Percentiles rank a stretch among this genome's conserved stretches.
phyloP scores from a whole-genome alignment of 148 eudicot genomes.

The Camellia sinensis region DNA sequence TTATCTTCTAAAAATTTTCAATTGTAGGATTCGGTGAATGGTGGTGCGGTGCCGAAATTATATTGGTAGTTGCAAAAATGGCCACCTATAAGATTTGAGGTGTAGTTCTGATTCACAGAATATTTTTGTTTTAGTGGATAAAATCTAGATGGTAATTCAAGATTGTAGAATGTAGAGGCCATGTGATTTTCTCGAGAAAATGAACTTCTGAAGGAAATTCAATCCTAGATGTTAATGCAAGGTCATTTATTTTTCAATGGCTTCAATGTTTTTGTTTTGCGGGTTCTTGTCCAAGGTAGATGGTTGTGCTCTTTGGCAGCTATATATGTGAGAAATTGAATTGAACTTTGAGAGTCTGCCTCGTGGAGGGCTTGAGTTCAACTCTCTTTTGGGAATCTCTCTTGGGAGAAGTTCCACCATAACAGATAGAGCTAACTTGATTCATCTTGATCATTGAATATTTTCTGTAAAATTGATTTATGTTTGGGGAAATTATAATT shows the following conservation, averaged over 20 bases:
- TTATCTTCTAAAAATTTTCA: constrained; percentile 7
- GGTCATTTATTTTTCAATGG: not conserved
- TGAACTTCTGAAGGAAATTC: constrained; percentile 7
- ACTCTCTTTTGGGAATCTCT: too few species aligned
- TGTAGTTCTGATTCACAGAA: constrained; percentile 27
- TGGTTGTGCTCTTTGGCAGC: too few species aligned
- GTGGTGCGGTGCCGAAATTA: constrained; percentile 36
- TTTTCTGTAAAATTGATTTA: too few species aligned
- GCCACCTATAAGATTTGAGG: constrained; percentile 33
- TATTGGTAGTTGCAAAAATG: constrained; percentile 26
- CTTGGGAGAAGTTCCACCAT: too few species aligned
- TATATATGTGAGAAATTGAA: too few species aligned
- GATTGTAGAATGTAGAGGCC: not conserved
- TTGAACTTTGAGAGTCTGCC: too few species aligned
- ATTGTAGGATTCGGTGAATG: constrained; percentile 27
- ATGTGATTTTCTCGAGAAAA: not conserved
- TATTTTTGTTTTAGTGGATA: constrained; percentile 13
- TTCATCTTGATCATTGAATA: too few species aligned
- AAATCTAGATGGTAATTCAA: not conserved
- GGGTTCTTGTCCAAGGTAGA: too few species aligned
- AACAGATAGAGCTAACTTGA: too few species aligned
- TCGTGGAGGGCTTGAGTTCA: too few species aligned
- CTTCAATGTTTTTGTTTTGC: not conserved
- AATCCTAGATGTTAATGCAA: not conserved
- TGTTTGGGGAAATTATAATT: too few species aligned